Conservation (phyloP, 139 green algal genomes). For the Helicosporidium sp. region DNA sequence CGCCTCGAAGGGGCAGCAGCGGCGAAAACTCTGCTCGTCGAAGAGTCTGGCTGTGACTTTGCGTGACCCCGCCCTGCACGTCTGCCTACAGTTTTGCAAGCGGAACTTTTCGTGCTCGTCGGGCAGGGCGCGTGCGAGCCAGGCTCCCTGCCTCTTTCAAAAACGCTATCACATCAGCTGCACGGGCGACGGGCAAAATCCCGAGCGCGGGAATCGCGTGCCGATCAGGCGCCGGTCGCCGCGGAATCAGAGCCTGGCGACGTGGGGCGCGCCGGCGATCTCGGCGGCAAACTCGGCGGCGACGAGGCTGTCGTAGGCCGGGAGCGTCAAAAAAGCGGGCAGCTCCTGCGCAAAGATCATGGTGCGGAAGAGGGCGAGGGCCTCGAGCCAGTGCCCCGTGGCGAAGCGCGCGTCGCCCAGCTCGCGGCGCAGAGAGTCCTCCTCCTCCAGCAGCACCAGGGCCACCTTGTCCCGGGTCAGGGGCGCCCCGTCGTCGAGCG, state of each 20-base stretch:
- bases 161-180: conserved; percentile 99
- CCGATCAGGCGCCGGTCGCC: background rate
- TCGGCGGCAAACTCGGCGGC: conserved; percentile 7
- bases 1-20: too few relatives aligned
- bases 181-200: too few relatives aligned
- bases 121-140: too few relatives aligned
- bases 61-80: too few relatives aligned
- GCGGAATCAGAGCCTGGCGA: background rate
- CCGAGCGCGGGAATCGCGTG: too few relatives aligned
- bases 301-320: conserved; percentile 28
- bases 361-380: conserved; percentile 23
- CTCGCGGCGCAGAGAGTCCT: conserved; percentile 23
- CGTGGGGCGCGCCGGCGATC: conserved; percentile 21
- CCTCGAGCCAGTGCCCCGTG: conserved; percentile 26
- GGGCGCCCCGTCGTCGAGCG: conserved; percentile 32
- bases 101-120: too few relatives aligned
- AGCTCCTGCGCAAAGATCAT: conserved; percentile 20
- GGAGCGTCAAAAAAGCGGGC: conserved; percentile 35
- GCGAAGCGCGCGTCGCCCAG: conserved; percentile 24
- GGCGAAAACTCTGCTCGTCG: too few relatives aligned
- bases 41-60: too few relatives aligned
- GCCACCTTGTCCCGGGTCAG: conserved; percentile 23
- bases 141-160: too few relatives aligned
- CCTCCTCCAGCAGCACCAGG: conserved; percentile 42
- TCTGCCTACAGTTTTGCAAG: too few relatives aligned